Conservation (phyloP, 2,329 filamentous ascomycete species). For the Fusarium musae region DNA sequence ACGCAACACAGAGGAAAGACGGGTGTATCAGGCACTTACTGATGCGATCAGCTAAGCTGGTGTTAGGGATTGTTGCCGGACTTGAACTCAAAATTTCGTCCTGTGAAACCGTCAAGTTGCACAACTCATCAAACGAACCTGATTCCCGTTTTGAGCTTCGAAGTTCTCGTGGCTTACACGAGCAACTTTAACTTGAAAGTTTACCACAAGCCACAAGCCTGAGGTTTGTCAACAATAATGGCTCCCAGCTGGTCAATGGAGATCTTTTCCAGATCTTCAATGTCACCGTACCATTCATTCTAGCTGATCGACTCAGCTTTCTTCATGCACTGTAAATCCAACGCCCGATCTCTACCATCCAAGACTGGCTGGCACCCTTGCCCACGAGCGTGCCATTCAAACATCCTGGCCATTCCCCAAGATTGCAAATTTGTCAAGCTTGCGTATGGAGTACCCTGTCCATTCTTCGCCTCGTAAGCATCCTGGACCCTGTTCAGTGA, state of each 20-base stretch:
- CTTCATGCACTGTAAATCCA: constrained; percentile 22
- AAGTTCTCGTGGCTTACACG: neutral
- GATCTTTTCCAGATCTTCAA: constrained; percentile 2
- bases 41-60: neutral
- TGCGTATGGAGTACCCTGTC: neutral
- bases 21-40: neutral
- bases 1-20: neutral
- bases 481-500: constrained; percentile 18
- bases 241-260: neutral
- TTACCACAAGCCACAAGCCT: neutral
- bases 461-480: neutral
- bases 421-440: constrained; percentile 9
- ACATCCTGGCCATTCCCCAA: constrained; percentile 9
- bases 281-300: constrained; percentile 15
- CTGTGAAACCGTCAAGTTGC: constrained; percentile 7
- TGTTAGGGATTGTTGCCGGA: neutral
- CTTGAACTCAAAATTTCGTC: constrained; percentile 11
- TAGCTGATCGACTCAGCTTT: constrained; percentile 14
- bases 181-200: neutral
- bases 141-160: neutral
- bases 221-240: neutral
- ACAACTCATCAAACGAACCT: constrained; percentile 22
- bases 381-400: neutral
- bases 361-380: constrained; percentile 5
- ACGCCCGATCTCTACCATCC: constrained; percentile 28